Evolutionary conservation across 2,329 filamentous ascomycete genomes (phyloP), one percentile per base, ranked within the genome.

Genomic region (Penicillium sclerotigenum): DNA sequence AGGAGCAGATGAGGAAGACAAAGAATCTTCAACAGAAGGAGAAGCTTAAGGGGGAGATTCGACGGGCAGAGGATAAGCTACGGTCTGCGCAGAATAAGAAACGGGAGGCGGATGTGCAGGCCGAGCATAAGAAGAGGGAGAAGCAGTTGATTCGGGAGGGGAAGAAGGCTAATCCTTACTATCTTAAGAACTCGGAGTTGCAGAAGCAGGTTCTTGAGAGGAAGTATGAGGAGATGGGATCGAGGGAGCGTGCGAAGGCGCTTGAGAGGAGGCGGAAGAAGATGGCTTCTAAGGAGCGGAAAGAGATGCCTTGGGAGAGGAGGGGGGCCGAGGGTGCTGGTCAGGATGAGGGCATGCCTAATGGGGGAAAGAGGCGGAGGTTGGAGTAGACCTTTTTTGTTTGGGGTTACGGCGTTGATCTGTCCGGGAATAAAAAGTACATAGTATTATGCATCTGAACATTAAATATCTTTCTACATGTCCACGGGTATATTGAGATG

Each of bases 231-330:
- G 83, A 84, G 57, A 88, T 97, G 87, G 94, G 90, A 75, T 88
- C 88, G 71, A 88, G 87, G 72, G 87, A 97, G 75, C 83, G 91
- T 57, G 89, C 95, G 60, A 88, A 87, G 77, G 86, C 87, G 14
- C 90, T 97, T 67, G 91, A 95, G 80, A 82, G 90, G 71, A 86
- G 88, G 77, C 80, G 91, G 74, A 97, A 96, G 87, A 97, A 96
- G 87, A 80, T 90, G 51, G 85, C 89, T 0, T 80, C 84, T 10
- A 93, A 88, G 79, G 94, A 97, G 81, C 89, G 89, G 79, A 95
- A 85, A 77, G 82, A 85, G 60, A 79, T 92, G 81, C 86, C 86
- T 0, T 75, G 77, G 69, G 77, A 75, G 47, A 76, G 83, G 59
- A 77, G 83, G 59, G 73, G 71, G 11, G 60, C 68, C 26, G 73